Evolutionary conservation across 345 rosid genomes (phyloP).

Genomic region (Angophora floribunda): DNA sequence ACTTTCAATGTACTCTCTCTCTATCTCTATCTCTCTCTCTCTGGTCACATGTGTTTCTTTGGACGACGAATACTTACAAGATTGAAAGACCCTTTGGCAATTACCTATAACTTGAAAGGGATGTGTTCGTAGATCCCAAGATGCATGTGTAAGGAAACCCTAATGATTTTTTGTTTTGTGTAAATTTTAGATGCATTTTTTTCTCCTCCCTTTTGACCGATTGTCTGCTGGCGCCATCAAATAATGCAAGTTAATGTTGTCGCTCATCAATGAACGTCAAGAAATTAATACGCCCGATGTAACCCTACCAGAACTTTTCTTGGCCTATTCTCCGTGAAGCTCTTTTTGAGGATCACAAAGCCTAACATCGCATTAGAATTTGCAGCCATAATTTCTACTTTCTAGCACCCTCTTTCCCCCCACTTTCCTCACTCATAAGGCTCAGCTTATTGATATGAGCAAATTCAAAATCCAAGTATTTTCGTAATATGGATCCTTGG

Average conservation of each 20-base stretch:
- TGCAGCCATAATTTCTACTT: neutral
- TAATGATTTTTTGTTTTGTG: neutral
- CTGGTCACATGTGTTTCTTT: neutral
- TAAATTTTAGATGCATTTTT: neutral
- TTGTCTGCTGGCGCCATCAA: neutral
- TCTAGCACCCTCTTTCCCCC: neutral
- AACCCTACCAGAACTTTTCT: neutral
- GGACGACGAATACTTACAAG: neutral
- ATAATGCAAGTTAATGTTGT: neutral
- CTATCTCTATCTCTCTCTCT: neutral
- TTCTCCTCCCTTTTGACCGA: neutral
- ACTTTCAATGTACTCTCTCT: constrained; percentile 13
- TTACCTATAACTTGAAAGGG: neutral
- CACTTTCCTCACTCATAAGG: neutral
- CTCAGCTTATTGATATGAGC: neutral
- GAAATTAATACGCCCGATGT: neutral
- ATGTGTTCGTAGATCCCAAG: neutral
- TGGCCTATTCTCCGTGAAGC: neutral
- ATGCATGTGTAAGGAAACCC: neutral
- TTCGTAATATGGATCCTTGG: neutral
- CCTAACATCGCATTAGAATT: neutral
- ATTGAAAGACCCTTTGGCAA: neutral
- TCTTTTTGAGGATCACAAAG: neutral
- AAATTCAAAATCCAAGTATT: neutral
- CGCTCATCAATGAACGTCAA: neutral